Base-by-base conservation (phyloP, 192 early-diverging fungal genomes). In the Polychytrium aggregatum region DNA sequence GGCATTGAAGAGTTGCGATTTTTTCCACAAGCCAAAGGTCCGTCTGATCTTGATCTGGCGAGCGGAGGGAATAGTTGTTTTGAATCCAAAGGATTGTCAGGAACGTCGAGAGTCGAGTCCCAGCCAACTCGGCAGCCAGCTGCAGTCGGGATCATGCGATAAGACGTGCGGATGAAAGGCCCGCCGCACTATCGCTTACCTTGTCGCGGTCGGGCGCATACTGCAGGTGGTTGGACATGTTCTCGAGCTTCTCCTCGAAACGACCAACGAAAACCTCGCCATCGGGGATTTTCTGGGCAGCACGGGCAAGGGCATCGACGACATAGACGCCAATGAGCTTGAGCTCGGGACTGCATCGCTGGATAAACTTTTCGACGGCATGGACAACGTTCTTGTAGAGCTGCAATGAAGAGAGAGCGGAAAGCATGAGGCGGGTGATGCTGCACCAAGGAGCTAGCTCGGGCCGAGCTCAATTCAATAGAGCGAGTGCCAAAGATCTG, bases 271-370 rank as follows among this genome's bases (percentile, higher is more conserved):
- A 63, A 40, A 21, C 35, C 30, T 57, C 59, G 27, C 59, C 64
- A 21, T 61, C 57, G 16, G 62, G 55, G 9, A 40, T 29, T 44
- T 74, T 72, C 11, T 59, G 43, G 20, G 52, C 56, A 20, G 63
- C 62, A 14, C 62, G 37, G 2, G 56, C 56, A 27, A 77, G 62
- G 4, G 71, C 65, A 37, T 77, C 71, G 37, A 77, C 60, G 27
- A 72, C 59, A 46, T 74, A 77, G 20, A 77, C 43, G 30, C 60
- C 74, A 14, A 61, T 47, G 18, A 77, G 57, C 34, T 74, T 77
- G 48, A 58, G 57, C 26, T 69, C 63, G n/a, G 68, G 46, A n/a
- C 55, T 35, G 50, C 71, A 67, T 49, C 60, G 64, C 41, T 47
- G 55, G 14, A 77, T 48, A 28, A 74, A 68, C 18, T 57, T 47